phyloP scores from a whole-genome alignment of 805 yeast genomes.

The Starmerella scarabaei region DNA sequence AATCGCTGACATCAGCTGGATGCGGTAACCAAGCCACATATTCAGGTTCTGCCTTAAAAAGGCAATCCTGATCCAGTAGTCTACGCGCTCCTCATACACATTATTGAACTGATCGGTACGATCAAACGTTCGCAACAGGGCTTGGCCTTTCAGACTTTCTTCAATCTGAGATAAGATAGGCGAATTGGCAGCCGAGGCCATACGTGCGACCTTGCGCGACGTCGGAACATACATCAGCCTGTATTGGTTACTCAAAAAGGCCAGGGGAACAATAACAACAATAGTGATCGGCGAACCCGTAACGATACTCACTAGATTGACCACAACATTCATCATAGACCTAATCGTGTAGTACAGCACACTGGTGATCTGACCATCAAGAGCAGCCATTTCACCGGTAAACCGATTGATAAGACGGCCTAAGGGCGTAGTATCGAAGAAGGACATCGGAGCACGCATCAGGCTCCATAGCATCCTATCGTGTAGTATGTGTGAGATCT shows the following conservation, averaged over 20 bases:
- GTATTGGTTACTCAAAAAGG: slow-evolving; percentile 46
- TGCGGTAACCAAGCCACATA: slow-evolving; percentile 84
- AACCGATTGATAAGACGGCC: slow-evolving; percentile 69
- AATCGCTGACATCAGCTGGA: slow-evolving; percentile 71
- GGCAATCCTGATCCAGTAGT: slow-evolving; percentile 27
- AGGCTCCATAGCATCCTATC: slow-evolving; percentile 41
- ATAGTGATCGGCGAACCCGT: slow-evolving; percentile 59
- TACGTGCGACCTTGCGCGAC: slow-evolving; percentile 64
- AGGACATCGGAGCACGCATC: slow-evolving; percentile 62
- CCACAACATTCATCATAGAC: slow-evolving; percentile 39
- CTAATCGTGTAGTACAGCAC: slow-evolving; percentile 41
- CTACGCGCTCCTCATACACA: slow-evolving; percentile 19
- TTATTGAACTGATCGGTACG: slow-evolving; percentile 49
- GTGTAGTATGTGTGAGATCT: slow-evolving; percentile 32
- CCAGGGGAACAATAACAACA: slow-evolving; percentile 43
- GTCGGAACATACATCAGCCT: slow-evolving; percentile 55
- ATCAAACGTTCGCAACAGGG: slow-evolving; percentile 60
- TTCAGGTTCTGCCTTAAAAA: slow-evolving; percentile 74
- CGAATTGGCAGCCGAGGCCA: slow-evolving; percentile 52
- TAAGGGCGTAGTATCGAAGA: slow-evolving; percentile 66
- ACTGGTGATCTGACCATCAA: slow-evolving; percentile 58
- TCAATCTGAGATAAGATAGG: slow-evolving; percentile 74
- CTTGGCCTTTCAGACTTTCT: slow-evolving; percentile 65
- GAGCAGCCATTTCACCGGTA: slow-evolving; percentile 64
- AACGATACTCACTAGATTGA: slow-evolving; percentile 46